Percentiles rank a stretch among this genome's conserved stretches.
phyloP scores from a whole-genome alignment of 169 alveolate species.

The Eimeria falciformis region DNA sequence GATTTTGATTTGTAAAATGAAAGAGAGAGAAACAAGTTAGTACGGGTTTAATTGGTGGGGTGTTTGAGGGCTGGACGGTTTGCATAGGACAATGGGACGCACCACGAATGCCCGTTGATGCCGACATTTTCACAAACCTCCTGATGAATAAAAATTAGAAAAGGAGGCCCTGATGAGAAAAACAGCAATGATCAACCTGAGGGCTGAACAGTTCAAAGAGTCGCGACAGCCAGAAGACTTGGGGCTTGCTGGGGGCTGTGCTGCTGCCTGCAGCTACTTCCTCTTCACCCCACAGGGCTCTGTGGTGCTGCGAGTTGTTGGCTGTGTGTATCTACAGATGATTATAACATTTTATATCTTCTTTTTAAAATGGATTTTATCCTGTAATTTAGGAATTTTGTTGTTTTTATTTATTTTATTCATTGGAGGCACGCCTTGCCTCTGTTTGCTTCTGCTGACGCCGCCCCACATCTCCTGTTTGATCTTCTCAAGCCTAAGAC shows the following conservation, averaged over 20 bases:
- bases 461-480: no score
- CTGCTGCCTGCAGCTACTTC: neutral
- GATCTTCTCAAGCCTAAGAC: no score
- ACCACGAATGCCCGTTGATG: conserved; percentile 66
- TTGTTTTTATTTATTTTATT: no score
- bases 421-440: no score
- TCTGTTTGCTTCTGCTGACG: no score
- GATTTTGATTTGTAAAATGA: no score
- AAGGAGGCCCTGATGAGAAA: neutral
- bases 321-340: neutral
- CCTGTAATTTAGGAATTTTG: neutral
- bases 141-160: neutral
- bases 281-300: conserved; percentile 46
- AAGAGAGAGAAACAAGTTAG: no score
- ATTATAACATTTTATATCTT: no score
- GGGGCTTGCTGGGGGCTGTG: conserved; percentile 43
- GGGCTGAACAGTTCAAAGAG: no score
- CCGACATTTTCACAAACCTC: conserved; percentile 50
- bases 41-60: no score
- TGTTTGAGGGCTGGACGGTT: neutral
- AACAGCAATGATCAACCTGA: neutral
- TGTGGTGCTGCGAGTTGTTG: neutral
- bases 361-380: no score
- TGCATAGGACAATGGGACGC: neutral
- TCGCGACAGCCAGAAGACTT: neutral